phyloP scores from a whole-genome alignment of 2,329 filamentous ascomycete species.

The Arthroderma sp. region DNA sequence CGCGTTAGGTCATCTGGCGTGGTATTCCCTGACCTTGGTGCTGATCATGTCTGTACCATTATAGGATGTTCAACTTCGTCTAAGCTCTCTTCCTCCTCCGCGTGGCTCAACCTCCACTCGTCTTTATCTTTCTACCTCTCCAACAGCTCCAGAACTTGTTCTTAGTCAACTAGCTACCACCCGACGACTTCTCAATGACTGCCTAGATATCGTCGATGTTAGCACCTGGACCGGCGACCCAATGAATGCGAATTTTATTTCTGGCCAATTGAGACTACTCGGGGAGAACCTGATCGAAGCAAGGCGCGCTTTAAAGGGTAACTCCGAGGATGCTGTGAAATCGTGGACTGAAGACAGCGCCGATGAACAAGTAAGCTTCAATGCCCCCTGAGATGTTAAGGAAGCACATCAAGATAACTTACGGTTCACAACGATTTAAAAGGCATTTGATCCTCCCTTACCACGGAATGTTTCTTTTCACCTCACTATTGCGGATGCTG shows the following conservation, averaged over 20 bases:
- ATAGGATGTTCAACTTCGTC: constrained; percentile 62
- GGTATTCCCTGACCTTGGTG: neutral
- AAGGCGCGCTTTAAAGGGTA: constrained; percentile 45
- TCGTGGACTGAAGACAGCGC: constrained; percentile 44
- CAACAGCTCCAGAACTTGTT: constrained; percentile 44
- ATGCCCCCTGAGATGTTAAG: neutral
- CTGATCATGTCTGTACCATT: neutral
- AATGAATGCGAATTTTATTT: constrained; percentile 44
- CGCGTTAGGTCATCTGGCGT: neutral
- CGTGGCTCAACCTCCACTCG: constrained; percentile 39
- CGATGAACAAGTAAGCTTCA: constrained; percentile 41
- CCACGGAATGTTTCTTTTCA: constrained; percentile 58
- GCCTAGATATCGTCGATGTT: constrained; percentile 69
- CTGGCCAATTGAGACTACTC: constrained; percentile 44
- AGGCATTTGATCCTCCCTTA: constrained; percentile 46
- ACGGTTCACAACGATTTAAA: neutral
- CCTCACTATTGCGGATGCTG: constrained; percentile 56
- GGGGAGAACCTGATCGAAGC: constrained; percentile 50
- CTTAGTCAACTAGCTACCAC: constrained; percentile 60
- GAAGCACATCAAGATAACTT: neutral
- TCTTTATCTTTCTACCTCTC: constrained; percentile 38
- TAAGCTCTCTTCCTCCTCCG: constrained; percentile 40
- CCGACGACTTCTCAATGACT: constrained; percentile 65
- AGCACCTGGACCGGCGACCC: constrained; percentile 59
- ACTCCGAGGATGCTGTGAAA: constrained; percentile 34